Evolutionary conservation across 1,284 basidiomycete species (phyloP).

Genomic region (Rhodofomes roseus): DNA sequence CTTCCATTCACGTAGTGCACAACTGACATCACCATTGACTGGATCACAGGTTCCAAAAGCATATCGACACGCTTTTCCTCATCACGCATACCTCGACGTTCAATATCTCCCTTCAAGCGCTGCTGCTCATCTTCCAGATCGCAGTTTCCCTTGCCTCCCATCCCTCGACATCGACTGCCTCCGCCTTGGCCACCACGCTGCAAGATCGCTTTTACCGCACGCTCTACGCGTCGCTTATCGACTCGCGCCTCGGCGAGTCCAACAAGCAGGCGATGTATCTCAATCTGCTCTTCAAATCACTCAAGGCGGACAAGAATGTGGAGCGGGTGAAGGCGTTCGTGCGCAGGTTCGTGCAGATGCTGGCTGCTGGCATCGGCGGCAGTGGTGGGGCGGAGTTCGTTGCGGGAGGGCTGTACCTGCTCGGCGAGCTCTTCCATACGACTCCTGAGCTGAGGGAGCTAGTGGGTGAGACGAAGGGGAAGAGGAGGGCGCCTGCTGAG

Average conservation of each 20-base stretch:
- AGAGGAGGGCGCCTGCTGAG: slow-evolving; percentile 20
- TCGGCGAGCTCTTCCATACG: slow-evolving; percentile 79
- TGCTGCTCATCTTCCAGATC: slow-evolving; percentile 91
- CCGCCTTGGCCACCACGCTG: slow-evolving; percentile 45
- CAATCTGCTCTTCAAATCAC: slow-evolving; percentile 90
- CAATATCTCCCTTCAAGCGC: slow-evolving; percentile 94
- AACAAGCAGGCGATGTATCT: slow-evolving; percentile 98
- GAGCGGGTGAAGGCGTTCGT: slow-evolving; percentile 82
- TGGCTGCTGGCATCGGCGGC: slow-evolving; percentile 62
- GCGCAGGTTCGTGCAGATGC: slow-evolving; percentile 83
- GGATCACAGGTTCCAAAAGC: slow-evolving; percentile 67
- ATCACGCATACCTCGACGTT: slow-evolving; percentile 95
- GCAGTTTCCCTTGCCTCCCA: slow-evolving; percentile 43
- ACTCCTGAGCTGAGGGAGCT: slow-evolving; percentile 70
- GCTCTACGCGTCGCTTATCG: slow-evolving; percentile 86
- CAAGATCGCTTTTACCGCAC: slow-evolving; percentile 89
- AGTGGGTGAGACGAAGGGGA: slow-evolving; percentile 43
- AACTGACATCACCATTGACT: slow-evolving; percentile 4
- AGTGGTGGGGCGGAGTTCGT: slow-evolving; percentile 85
- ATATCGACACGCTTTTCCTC: slow-evolving; percentile 92
- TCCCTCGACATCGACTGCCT: slow-evolving; percentile 33
- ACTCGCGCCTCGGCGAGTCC: slow-evolving; percentile 77
- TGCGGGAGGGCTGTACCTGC: slow-evolving; percentile 79
- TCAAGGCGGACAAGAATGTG: slow-evolving; percentile 74
- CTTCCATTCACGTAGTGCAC: background rate